Evolutionary conservation across 2,329 filamentous ascomycete genomes (phyloP).

Genomic region (Remersonia thermophila): DNA sequence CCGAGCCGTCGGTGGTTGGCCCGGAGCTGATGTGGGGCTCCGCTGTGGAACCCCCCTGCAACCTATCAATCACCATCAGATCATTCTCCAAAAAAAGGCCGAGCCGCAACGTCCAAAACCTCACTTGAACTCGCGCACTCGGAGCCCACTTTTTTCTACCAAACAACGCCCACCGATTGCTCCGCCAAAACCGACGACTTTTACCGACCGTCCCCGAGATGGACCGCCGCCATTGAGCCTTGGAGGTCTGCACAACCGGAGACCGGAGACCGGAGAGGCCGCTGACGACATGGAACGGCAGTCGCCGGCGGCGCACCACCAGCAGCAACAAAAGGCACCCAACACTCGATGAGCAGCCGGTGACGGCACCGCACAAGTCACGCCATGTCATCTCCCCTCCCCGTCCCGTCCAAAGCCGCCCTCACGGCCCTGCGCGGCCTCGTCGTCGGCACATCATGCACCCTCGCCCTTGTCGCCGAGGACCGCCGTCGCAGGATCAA

Average conservation of each 20-base stretch:
- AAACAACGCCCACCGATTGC: too few species aligned
- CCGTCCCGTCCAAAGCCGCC: slow-evolving; percentile 33
- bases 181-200: too few species aligned
- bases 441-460: slow-evolving; percentile 33
- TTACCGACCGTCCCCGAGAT: too few species aligned
- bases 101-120: neutral
- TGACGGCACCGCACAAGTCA: too few species aligned
- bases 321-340: slow-evolving; percentile 2
- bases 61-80: neutral
- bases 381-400: slow-evolving; percentile 26
- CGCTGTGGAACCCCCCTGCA: too few species aligned
- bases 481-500: slow-evolving; percentile 34
- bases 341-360: too few species aligned
- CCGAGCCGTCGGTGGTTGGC: too few species aligned
- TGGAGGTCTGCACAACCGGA: too few species aligned
- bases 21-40: neutral
- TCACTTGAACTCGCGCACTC: slow-evolving; percentile 3
- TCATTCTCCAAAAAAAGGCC: neutral
- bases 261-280: too few species aligned
- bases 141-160: slow-evolving; percentile 1
- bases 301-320: neutral
- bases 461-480: slow-evolving; percentile 30
- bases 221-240: too few species aligned
- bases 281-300: slow-evolving; percentile 16
- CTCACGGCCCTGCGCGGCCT: slow-evolving; percentile 32